Percentiles rank a stretch among this genome's conserved stretches.
Evolutionary conservation across 306 rosid species (phyloP).

Genomic region (Gastrolobium villosum): DNA sequence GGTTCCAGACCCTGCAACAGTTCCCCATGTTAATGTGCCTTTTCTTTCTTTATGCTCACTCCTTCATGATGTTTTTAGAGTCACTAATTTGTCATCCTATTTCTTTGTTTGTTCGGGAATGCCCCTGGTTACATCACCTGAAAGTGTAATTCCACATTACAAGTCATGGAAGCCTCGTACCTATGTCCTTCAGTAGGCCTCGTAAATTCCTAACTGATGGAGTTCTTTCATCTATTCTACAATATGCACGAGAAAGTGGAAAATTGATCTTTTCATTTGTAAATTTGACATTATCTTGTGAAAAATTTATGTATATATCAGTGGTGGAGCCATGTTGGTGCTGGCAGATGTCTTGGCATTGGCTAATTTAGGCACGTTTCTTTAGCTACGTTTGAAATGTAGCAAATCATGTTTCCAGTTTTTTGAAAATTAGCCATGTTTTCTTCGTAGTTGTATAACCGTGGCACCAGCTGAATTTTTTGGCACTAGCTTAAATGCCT

Average conservation of each 20-base stretch:
- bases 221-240: slow-evolving; percentile 7
- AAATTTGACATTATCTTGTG: no score
- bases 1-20: slow-evolving; percentile 15
- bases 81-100: slow-evolving; percentile 2
- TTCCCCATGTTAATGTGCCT: not conserved
- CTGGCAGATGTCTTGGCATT: no score
- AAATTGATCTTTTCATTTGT: no score
- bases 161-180: not conserved
- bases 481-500: no score
- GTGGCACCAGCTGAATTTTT: no score
- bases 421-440: no score
- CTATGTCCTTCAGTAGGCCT: not conserved
- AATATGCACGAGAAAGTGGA: slow-evolving; percentile 17
- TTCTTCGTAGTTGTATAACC: no score
- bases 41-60: not conserved
- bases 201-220: not conserved
- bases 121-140: not conserved
- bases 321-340: no score
- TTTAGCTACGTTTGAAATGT: no score
- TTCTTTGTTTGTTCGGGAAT: slow-evolving; percentile 25
- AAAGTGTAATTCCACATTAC: slow-evolving; percentile 15
- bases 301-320: no score
- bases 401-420: no score
- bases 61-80: not conserved
- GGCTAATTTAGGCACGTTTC: no score